A percentile compares a stretch with the other conserved stretches of the same genome.
phyloP scores from a whole-genome alignment of 139 green algal species.

The Limnomonas spitsbergensis region DNA sequence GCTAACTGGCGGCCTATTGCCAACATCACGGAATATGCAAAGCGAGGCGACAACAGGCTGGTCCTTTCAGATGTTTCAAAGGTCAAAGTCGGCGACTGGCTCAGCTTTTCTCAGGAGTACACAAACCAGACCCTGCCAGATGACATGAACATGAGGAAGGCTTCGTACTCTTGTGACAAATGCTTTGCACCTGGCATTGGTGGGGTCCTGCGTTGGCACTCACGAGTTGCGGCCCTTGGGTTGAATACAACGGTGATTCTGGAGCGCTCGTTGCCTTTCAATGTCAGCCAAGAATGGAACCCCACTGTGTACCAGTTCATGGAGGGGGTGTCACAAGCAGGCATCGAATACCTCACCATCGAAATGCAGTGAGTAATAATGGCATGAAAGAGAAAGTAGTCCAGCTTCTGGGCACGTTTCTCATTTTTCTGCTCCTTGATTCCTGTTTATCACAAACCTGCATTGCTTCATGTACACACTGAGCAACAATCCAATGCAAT shows the following conservation, averaged over 20 bases:
- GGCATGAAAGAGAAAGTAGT: background rate
- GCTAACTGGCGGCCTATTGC: background rate
- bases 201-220: background rate
- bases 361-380: constrained; percentile 10
- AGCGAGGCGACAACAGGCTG: background rate
- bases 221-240: background rate
- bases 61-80: background rate
- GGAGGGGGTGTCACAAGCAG: background rate
- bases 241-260: background rate
- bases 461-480: too few relatives aligned
- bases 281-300: background rate
- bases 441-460: too few relatives aligned
- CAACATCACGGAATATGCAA: background rate
- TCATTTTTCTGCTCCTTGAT: background rate
- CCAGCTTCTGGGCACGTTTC: background rate
- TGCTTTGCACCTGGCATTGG: background rate
- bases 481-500: too few relatives aligned
- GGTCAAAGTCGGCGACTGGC: background rate
- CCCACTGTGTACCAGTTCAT: background rate
- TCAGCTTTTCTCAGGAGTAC: background rate
- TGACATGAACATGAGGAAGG: background rate
- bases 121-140: background rate
- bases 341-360: background rate
- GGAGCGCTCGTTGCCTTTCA: background rate
- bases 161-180: background rate